These are phyloP conservation scores for Bifiguratus adelaidae DNA, from an alignment of 192 early-diverging fungal species.

Conservation along the genomic window DNA sequence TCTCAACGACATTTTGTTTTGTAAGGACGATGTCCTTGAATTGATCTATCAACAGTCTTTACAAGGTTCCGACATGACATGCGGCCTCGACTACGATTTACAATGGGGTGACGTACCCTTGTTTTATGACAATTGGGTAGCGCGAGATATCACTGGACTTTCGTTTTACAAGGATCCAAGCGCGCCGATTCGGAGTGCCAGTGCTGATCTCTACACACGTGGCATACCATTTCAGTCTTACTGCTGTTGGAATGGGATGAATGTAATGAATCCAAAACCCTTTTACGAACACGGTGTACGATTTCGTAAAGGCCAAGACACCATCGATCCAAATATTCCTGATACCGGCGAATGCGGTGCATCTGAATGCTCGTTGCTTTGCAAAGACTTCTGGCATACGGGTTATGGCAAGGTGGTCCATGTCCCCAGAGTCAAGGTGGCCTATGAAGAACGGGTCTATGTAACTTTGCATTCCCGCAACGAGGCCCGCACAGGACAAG, in stretches of 20 bases:
- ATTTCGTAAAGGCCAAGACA: not conserved
- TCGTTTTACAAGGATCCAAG: slow-evolving; percentile 22
- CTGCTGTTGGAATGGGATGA: slow-evolving; percentile 39
- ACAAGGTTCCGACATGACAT: slow-evolving; percentile 23
- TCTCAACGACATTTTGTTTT: slow-evolving; percentile 33
- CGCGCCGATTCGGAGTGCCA: not conserved
- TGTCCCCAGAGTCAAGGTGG: slow-evolving; percentile 30
- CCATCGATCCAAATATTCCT: slow-evolving; percentile 1
- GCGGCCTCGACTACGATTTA: slow-evolving; percentile 27
- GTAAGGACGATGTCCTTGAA: slow-evolving; percentile 23
- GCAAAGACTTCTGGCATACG: slow-evolving; percentile 26
- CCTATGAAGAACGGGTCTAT: slow-evolving; percentile 13
- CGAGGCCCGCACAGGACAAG: too few species aligned
- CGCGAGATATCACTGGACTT: slow-evolving; percentile 28
- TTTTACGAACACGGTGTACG: slow-evolving; percentile 5
- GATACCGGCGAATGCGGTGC: slow-evolving; percentile 25
- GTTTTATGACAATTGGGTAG: slow-evolving; percentile 38
- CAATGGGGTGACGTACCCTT: slow-evolving; percentile 11
- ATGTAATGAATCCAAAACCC: slow-evolving; percentile 22
- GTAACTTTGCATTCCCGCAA: not conserved
- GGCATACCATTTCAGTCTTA: slow-evolving; percentile 29
- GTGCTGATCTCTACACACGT: slow-evolving; percentile 4
- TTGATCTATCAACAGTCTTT: slow-evolving; percentile 15
- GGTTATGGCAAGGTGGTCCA: slow-evolving; percentile 22
- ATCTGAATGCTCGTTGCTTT: slow-evolving; percentile 35